Evolutionary conservation across 371 early-diverging fungal genomes (phyloP).

Genomic region (Conidiobolus incongruus): DNA sequence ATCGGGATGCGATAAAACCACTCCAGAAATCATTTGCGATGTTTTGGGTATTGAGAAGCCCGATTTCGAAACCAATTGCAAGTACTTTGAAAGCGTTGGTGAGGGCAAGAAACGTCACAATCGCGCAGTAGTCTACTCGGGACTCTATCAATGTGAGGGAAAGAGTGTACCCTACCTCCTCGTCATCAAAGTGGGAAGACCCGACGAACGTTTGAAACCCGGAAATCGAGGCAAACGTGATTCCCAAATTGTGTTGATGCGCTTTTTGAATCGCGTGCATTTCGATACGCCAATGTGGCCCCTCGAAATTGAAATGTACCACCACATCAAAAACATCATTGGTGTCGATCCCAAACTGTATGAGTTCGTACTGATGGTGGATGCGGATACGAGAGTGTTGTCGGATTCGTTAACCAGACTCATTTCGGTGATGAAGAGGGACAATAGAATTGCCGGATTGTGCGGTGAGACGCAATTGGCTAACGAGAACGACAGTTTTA

Average conservation of each 20-base stretch:
- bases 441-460: slow-evolving; percentile 60
- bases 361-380: slow-evolving; percentile 34
- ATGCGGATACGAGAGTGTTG: too few species aligned
- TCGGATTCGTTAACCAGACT: slow-evolving; percentile 40
- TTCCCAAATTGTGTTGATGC: slow-evolving; percentile 61
- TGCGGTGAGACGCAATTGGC: slow-evolving; percentile 69
- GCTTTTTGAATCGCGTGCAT: slow-evolving; percentile 49
- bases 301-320: slow-evolving; percentile 74
- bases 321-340: slow-evolving; percentile 69
- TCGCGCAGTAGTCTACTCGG: slow-evolving; percentile 78
- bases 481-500: slow-evolving; percentile 77
- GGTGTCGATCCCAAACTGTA: slow-evolving; percentile 59
- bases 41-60: slow-evolving; percentile 67
- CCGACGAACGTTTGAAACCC: slow-evolving; percentile 32
- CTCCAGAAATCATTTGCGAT: slow-evolving; percentile 70
- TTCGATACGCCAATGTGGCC: slow-evolving; percentile 56
- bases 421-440: slow-evolving; percentile 51
- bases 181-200: slow-evolving; percentile 59
- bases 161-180: slow-evolving; percentile 64
- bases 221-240: slow-evolving; percentile 81
- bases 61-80: slow-evolving; percentile 49
- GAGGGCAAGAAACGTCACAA: slow-evolving; percentile 66
- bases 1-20: slow-evolving; percentile 69
- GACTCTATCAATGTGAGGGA: slow-evolving; percentile 60
- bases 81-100: slow-evolving; percentile 75